These are phyloP conservation scores for Pseudomassariella vexata DNA, from an alignment of 2,329 filamentous ascomycete genomes.

Conservation along the genomic window DNA sequence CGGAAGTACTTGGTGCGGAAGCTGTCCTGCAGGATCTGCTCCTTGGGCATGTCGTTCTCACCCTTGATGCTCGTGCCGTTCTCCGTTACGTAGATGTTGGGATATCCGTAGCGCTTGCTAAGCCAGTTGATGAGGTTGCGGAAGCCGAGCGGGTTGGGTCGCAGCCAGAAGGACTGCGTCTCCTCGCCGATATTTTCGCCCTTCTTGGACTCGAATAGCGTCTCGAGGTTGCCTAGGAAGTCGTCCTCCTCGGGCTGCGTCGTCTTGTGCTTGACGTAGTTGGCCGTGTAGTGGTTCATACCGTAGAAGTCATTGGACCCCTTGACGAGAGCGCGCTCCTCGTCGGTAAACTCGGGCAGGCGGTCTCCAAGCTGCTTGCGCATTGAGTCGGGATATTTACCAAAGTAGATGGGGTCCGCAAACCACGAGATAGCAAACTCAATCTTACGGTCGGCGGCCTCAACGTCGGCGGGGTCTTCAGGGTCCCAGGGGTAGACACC, in stretches of 20 bases:
- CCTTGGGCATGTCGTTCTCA: conserved; percentile 68
- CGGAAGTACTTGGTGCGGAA: conserved; percentile 77
- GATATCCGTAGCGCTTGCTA: conserved; percentile 67
- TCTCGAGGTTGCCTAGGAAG: conserved; percentile 70
- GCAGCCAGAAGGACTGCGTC: conserved; percentile 78
- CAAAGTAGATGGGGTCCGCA: conserved; percentile 79
- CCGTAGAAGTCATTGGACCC: conserved; percentile 93
- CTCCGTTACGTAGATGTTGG: conserved; percentile 82
- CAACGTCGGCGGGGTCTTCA: conserved; percentile 66
- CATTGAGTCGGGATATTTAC: conserved; percentile 81
- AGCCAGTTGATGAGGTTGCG: conserved; percentile 72
- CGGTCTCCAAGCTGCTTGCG: conserved; percentile 71
- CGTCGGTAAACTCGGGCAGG: conserved; percentile 66
- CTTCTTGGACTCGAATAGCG: conserved; percentile 62
- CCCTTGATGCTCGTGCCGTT: conserved; percentile 81
- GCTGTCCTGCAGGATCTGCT: conserved; percentile 72
- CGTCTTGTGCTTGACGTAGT: conserved; percentile 73
- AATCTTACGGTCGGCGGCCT: conserved; percentile 73
- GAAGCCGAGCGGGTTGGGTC: conserved; percentile 71
- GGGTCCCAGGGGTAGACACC: conserved; percentile 79
- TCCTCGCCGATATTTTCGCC: conserved; percentile 73
- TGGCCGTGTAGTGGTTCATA: conserved; percentile 90
- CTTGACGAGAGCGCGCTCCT: conserved; percentile 67
- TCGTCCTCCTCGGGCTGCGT: conserved; percentile 58
- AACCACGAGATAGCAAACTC: conserved; percentile 89